Evolutionary conservation across 1,139 yeast genomes (phyloP), one percentile per base, ranked within the genome.

Genomic region (Suhomyces wounanorum): DNA sequence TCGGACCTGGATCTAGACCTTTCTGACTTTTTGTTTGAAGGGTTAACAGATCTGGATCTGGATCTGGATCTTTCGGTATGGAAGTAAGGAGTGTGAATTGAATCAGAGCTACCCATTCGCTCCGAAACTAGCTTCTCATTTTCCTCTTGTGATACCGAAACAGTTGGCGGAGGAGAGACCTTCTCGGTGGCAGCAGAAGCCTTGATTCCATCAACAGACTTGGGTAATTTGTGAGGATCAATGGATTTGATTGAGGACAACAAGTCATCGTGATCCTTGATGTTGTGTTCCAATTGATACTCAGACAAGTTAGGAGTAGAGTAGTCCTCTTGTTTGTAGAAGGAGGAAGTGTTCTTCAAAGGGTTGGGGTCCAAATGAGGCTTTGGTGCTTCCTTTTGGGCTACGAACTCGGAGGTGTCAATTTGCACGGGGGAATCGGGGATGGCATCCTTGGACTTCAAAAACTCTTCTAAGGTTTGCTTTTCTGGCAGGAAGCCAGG

Each of bases 221-320:
- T 57, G n/a, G 77, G 76, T 56, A 72, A 66, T 49, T 69, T 67
- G 47, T 72, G 70, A n/a, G 70, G 72, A 55, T 77, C 79, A 53
- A 70, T 64, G 8, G 77, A 70, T 58, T 70, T 63, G 41, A 77
- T 67, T 17, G 65, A 68, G 45, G 64, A 40, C 52, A 77, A 63
- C 47, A 77, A 67, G 49, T 71, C 74, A 30, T 64, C 58, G 55
- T 76, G 80, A 53, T 67, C 69, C 35, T 62, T 64, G 57, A 77
- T 75, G 47, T 73, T 72, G 55, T 77, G 63, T 21, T 70, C 75
- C 55, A 77, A 64, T 61, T 77, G 81, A 58, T 71, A 77, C 56
- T 77, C 79, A 0, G 80, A 75, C 47, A 77, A 66, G 57, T 77
- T 76, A 14, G 81, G 81, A n/a, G 77, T 74, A 11, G 79, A 73